Evolutionary conservation across 768 basidiomycete genomes (phyloP), one percentile per base, ranked within the genome.

Genomic region (Peribolospora baueri): DNA sequence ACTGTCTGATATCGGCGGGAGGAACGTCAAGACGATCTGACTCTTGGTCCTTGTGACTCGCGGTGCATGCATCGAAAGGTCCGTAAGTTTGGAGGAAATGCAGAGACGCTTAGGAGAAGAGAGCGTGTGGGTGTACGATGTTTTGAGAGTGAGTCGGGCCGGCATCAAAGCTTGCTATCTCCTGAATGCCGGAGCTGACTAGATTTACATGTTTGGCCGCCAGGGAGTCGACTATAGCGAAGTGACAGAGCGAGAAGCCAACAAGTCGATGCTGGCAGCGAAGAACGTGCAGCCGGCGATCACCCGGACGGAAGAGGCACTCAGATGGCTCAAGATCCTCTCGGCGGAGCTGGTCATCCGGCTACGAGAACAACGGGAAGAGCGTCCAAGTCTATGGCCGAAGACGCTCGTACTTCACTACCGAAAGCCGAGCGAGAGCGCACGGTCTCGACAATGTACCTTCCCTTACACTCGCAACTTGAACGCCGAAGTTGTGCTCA

Each of bases 211-310:
- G 42, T 43, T 42, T 51, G 55, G 54, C 54, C 41, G 57, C 3
- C 56, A 59, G 85, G 90, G 72, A 7, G 79, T 95, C 58, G 90
- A 95, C 63, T 75, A 82, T 60, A 74, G 74, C 4, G 90, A 93
- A 78, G 85, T 25, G 1, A 25, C 25, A 25, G 87, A 83, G 52
- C 42, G 66, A 62, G 4, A 3, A 14, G 8, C 14, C 9, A 3
- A 1, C 40, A 95, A 93, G 70, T 86, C 84, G 62, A 97, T 97
- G 91, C 70, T 87, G 53, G 85, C 87, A 0, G 81, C 86, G n/a
- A 98, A 98, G 67, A 97, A 95, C 63, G 74, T 95, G 36, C 78
- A 81, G 0, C 76, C 78, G 42, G 76, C 82, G 0, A 77, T 95
- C 36, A 81, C 74, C 5, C 80, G 77, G 46, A 68, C 75, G 10